These are phyloP conservation scores for Suillus bovinus DNA, from an alignment of 768 basidiomycete species.

Conservation along the genomic window DNA sequence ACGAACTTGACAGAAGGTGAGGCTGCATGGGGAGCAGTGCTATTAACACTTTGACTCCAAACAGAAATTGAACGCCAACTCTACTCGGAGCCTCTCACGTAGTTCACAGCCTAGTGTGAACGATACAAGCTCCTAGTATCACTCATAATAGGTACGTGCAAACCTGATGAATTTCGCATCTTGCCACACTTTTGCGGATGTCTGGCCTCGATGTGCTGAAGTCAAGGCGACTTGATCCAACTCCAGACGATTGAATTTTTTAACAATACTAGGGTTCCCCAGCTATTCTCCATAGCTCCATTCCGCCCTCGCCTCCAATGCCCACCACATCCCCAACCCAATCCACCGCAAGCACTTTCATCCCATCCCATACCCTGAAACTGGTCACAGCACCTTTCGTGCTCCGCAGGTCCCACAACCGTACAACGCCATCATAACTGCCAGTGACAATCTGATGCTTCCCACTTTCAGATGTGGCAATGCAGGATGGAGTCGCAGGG, in stretches of 20 bases:
- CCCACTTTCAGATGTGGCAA: slow-evolving; percentile 30
- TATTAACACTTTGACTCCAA: too few species aligned
- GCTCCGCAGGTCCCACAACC: slow-evolving; percentile 80
- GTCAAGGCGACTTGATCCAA: background rate
- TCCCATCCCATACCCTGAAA: slow-evolving; percentile 61
- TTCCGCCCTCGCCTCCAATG: slow-evolving; percentile 63
- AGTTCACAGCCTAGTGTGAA: background rate
- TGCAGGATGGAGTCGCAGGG: slow-evolving; percentile 65
- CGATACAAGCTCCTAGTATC: background rate
- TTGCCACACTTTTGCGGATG: background rate
- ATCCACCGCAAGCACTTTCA: slow-evolving; percentile 62
- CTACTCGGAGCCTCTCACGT: background rate
- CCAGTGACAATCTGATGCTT: slow-evolving; percentile 66
- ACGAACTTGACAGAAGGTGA: too few species aligned
- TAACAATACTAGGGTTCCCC: slow-evolving; percentile 19
- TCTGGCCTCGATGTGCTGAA: slow-evolving; percentile 38
- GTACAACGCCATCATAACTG: slow-evolving; percentile 74
- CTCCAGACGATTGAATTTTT: background rate
- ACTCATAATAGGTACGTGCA: background rate
- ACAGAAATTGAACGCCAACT: background rate
- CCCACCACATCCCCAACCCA: slow-evolving; percentile 57
- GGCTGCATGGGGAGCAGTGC: too few species aligned
- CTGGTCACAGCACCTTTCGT: slow-evolving; percentile 61
- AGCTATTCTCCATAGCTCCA: slow-evolving; percentile 63
- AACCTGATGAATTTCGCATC: background rate